These are phyloP conservation scores for Lathyrus sativus DNA, from an alignment of 306 rosid species.

Conservation along the genomic window DNA sequence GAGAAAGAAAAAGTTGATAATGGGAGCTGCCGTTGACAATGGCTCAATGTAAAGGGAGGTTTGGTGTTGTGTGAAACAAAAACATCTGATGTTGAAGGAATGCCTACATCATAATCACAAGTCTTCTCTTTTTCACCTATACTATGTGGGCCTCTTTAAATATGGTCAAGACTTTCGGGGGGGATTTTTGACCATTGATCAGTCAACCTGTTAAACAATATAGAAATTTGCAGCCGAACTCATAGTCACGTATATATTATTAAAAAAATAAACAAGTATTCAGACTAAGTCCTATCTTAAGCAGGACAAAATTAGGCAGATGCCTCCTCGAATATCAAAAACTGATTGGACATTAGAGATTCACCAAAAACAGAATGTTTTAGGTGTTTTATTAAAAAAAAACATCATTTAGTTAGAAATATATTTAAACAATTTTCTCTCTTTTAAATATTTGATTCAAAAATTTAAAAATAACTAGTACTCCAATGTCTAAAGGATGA, in stretches of 20 bases:
- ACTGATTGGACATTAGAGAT: conserved; percentile 15
- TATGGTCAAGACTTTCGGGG: background rate
- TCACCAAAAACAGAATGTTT: background rate
- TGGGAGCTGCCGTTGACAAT: background rate
- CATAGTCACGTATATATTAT: no score
- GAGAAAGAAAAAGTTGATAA: background rate
- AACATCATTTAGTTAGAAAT: no score
- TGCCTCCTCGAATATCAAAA: background rate
- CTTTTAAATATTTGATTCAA: no score
- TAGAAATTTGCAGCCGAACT: background rate
- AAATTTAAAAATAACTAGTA: no score
- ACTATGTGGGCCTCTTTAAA: background rate
- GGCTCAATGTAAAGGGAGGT: background rate
- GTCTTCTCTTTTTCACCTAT: background rate
- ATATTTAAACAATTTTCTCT: no score
- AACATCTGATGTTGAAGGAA: background rate
- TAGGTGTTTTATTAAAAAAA: no score
- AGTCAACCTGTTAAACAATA: background rate
- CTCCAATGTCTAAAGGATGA: no score
- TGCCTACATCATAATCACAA: background rate
- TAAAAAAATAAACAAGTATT: background rate
- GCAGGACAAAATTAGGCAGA: conserved; percentile 3
- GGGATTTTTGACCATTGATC: background rate
- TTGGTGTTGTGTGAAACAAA: background rate
- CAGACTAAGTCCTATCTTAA: conserved; percentile 3